Percentiles rank a stretch among this genome's conserved stretches.
Conservation (phyloP, 257 asterid genomes). For the Galeopsis tetrahit region DNA sequence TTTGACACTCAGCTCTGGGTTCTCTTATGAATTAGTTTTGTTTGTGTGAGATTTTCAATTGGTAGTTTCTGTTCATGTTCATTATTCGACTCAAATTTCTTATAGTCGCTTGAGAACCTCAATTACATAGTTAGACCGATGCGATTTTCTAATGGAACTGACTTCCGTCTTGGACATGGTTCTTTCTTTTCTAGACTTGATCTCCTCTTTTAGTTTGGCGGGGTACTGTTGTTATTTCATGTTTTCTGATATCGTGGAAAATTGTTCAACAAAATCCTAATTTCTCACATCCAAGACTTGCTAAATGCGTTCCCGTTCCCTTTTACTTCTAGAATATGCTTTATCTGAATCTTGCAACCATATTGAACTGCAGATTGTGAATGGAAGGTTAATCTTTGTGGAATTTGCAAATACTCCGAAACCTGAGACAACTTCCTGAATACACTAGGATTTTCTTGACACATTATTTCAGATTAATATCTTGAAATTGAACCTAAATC, state of each 20-base stretch:
- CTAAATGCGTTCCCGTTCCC: slow-evolving; percentile 3
- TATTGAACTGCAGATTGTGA: slow-evolving; percentile 54
- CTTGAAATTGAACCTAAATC: slow-evolving; percentile 23
- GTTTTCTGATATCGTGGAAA: background rate
- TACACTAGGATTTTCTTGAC: slow-evolving; percentile 3
- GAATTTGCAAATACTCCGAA: slow-evolving; percentile 52
- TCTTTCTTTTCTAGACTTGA: background rate
- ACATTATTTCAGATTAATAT: slow-evolving; percentile 19
- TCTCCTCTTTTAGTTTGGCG: background rate
- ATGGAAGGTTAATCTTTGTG: slow-evolving; percentile 67
- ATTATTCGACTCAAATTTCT: background rate
- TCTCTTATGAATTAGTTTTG: background rate
- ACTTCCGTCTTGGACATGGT: background rate
- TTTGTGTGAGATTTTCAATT: background rate
- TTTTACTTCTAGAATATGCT: slow-evolving; percentile 8
- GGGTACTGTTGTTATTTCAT: background rate
- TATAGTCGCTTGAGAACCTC: background rate
- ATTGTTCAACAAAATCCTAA: background rate
- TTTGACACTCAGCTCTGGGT: slow-evolving; percentile 19
- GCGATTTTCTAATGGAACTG: slow-evolving; percentile 7
- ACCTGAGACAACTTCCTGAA: slow-evolving; percentile 34
- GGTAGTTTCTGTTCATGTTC: background rate
- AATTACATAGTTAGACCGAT: background rate
- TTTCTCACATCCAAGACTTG: background rate
- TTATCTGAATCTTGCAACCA: slow-evolving; percentile 18